phyloP scores from a whole-genome alignment of 768 basidiomycete genomes.

The Boletus rex-veris region DNA sequence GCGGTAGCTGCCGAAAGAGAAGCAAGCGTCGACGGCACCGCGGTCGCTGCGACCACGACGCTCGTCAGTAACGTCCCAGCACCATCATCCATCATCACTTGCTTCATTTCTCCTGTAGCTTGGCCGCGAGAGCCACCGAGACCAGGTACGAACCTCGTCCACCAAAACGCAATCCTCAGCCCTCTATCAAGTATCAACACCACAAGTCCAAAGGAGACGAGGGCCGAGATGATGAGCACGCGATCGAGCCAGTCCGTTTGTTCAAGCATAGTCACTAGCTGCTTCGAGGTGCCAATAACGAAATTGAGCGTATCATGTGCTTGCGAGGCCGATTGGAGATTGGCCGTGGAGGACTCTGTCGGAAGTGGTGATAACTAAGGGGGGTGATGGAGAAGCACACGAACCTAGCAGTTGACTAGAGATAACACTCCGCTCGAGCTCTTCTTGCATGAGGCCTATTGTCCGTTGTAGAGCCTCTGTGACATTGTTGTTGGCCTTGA shows the following conservation, averaged over 20 bases:
- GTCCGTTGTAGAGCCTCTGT: slow-evolving; percentile 87
- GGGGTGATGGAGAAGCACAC: slow-evolving; percentile 5
- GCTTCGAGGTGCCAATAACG: slow-evolving; percentile 74
- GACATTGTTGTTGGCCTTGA: slow-evolving; percentile 86
- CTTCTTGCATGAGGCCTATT: slow-evolving; percentile 81
- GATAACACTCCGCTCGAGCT: slow-evolving; percentile 86
- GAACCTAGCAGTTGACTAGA: slow-evolving; percentile 81
- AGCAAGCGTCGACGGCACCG: slow-evolving; percentile 8
- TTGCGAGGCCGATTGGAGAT: slow-evolving; percentile 68
- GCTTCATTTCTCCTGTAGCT: slow-evolving; percentile 4
- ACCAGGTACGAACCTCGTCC: slow-evolving; percentile 70
- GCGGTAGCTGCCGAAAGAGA: slow-evolving; percentile 9
- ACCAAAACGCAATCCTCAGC: slow-evolving; percentile 80
- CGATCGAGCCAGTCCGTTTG: slow-evolving; percentile 92
- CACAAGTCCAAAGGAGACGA: slow-evolving; percentile 80
- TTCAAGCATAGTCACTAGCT: slow-evolving; percentile 84
- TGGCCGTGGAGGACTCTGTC: slow-evolving; percentile 73
- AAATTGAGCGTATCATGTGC: slow-evolving; percentile 73
- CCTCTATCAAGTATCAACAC: slow-evolving; percentile 78
- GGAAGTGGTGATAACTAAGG: neutral
- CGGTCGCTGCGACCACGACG: neutral
- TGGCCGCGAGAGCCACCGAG: slow-evolving; percentile 1
- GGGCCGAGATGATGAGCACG: slow-evolving; percentile 72
- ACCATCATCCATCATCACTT: neutral
- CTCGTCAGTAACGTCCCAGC: slow-evolving; percentile 5